phyloP scores from a whole-genome alignment of 2,329 filamentous ascomycete species.

The Alternaria sp. region DNA sequence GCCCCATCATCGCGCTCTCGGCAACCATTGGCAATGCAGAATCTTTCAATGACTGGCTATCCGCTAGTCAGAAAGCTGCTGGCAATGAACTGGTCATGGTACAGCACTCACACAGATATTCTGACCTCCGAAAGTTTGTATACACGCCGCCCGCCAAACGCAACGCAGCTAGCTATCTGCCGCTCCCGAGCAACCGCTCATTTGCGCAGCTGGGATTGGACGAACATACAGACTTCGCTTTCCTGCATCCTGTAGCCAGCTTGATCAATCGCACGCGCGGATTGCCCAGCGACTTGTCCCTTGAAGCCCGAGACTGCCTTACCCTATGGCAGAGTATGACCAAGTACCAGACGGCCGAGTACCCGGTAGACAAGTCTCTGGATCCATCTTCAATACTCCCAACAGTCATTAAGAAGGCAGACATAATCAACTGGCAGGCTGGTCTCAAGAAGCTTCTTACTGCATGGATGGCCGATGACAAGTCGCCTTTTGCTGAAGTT shows the following conservation, averaged over 20 bases:
- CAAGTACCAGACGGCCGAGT: conserved; percentile 60
- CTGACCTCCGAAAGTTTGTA: conserved; percentile 77
- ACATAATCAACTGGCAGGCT: conserved; percentile 71
- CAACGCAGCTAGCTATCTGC: conserved; percentile 55
- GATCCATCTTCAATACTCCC: conserved; percentile 60
- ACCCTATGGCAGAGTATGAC: conserved; percentile 70
- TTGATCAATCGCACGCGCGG: conserved; percentile 67
- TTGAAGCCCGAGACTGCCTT: conserved; percentile 76
- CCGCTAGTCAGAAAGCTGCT: conserved; percentile 66
- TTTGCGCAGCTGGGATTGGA: conserved; percentile 57
- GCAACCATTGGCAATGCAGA: conserved; percentile 79
- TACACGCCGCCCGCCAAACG: conserved; percentile 59
- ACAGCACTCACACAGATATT: conserved; percentile 72
- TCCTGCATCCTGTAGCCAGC: conserved; percentile 71
- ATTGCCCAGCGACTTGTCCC: conserved; percentile 69
- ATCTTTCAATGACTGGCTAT: conserved; percentile 73
- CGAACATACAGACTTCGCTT: conserved; percentile 58
- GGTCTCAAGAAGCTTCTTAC: conserved; percentile 65
- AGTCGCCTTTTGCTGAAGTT: conserved; percentile 61
- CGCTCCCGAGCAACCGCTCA: conserved; percentile 49
- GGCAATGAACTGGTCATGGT: conserved; percentile 72
- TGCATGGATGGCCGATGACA: conserved; percentile 64
- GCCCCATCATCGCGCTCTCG: conserved; percentile 79
- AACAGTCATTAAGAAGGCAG: conserved; percentile 65
- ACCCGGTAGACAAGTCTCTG: conserved; percentile 59